These are phyloP conservation scores for Prunus mira DNA, from an alignment of 306 rosid genomes.

Conservation along the genomic window DNA sequence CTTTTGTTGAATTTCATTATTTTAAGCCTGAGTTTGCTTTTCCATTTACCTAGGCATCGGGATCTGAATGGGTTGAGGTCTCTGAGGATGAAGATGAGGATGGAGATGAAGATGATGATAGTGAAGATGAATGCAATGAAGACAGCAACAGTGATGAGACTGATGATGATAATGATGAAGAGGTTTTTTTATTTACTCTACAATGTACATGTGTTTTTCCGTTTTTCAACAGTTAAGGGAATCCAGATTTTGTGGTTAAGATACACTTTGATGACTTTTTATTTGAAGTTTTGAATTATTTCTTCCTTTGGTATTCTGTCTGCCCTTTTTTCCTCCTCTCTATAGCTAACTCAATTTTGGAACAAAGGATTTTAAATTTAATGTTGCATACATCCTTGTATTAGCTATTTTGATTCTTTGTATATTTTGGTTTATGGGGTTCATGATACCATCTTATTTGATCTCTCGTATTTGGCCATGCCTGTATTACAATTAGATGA, in stretches of 20 bases:
- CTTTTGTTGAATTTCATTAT: slow-evolving; percentile 20
- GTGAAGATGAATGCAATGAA: slow-evolving; percentile 47
- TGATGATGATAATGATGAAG: slow-evolving; percentile 53
- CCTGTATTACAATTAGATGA: background rate
- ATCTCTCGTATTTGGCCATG: background rate
- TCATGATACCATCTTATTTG: background rate
- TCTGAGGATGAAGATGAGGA: slow-evolving; percentile 81
- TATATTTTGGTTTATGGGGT: background rate
- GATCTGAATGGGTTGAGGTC: slow-evolving; percentile 95
- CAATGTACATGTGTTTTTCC: background rate
- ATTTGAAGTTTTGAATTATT: background rate
- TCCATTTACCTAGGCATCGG: slow-evolving; percentile 59
- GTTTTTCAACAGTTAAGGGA: background rate
- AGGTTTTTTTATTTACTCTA: slow-evolving; percentile 38
- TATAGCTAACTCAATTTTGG: background rate
- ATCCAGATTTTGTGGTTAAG: background rate
- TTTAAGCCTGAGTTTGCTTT: slow-evolving; percentile 27
- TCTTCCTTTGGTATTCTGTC: background rate
- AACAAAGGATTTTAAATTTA: background rate
- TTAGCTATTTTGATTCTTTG: background rate
- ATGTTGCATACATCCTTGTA: background rate
- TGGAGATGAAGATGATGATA: slow-evolving; percentile 48
- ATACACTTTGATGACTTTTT: background rate
- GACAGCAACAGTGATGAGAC: slow-evolving; percentile 47
- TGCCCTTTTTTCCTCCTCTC: background rate